Evolutionary conservation across 306 rosid genomes (phyloP), one percentile per base, ranked within the genome.

Genomic region (Canavalia gladiata): DNA sequence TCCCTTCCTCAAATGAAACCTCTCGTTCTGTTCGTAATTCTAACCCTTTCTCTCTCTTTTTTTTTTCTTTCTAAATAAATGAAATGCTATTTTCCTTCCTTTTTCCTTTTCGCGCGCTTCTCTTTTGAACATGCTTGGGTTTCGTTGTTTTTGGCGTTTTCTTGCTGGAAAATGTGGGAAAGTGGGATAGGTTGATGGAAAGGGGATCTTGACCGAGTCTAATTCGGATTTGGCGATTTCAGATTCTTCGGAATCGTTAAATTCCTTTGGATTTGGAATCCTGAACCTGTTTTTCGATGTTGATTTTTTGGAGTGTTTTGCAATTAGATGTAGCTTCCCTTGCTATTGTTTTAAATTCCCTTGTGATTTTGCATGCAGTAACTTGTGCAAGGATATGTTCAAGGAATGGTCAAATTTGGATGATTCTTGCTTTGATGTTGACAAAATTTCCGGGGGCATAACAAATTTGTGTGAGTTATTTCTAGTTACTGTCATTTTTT

Each of bases 381-480:
- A 79, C 72, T 41, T 95, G 84, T 93, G 93, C 86, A 91, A 93
- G 91, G 97, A 93, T 58, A 85, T 93, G 88, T 91, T 95, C 82
- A 77, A 88, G 84, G 68, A 72, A 10, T 95, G 99, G 99, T 90
- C 97, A 37, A 84, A 86, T 49, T 84, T 95, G 78, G 92, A 84
- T 30, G 87, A 81, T 62, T 95, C 97, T 51, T 54, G 88, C 81
- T 95, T 93, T 89, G 34, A 73, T n/a, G 84, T 95, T 60, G 90
- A 89, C 83, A 90, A 84, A 8, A 90, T 95, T 66, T 90, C 98
- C 1, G 99, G 97, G 31, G 99, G 98, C 79, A 95, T 93, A 73
- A 95, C 99, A n/a, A 95, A 95, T 90, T 83, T 89, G 57, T 82
- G 99, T 95, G 80, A 89, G 99, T 86, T 45, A 47, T 76, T 73